phyloP scores from a whole-genome alignment of 225 moss, liverwort and hornwort species.

The Marchantia paleacea region DNA sequence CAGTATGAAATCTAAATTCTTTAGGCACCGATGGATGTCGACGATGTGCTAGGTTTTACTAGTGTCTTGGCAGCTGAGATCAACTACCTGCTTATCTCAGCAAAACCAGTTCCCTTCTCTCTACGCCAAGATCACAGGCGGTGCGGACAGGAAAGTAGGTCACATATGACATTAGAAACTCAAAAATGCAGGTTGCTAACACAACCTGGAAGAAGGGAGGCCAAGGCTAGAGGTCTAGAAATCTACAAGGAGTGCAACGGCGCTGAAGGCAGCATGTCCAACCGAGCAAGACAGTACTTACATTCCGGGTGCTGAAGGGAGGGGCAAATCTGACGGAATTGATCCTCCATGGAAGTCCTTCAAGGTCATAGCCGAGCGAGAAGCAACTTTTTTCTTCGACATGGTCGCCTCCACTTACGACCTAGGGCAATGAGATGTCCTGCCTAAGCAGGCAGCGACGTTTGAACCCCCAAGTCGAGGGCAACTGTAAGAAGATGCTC shows the following conservation, averaged over 20 bases:
- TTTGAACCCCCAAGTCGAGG: conserved; percentile 5
- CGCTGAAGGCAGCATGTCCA: neutral
- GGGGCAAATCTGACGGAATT: conserved; percentile 93
- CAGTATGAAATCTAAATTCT: too few relatives aligned
- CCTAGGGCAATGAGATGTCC: neutral
- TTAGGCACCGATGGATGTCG: too few relatives aligned
- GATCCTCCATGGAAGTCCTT: conserved; percentile 98
- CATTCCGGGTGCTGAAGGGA: conserved; percentile 99
- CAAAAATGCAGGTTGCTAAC: neutral
- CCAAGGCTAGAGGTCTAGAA: neutral
- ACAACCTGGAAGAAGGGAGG: neutral
- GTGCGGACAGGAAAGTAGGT: too few relatives aligned
- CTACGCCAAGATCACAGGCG: too few relatives aligned
- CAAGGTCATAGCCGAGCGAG: conserved; percentile 92
- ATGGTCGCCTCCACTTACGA: conserved; percentile 35
- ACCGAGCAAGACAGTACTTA: conserved; percentile 33
- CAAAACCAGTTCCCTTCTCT: too few relatives aligned
- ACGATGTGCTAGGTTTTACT: too few relatives aligned
- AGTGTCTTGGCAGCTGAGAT: too few relatives aligned
- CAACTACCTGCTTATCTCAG: too few relatives aligned
- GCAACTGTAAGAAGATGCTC: neutral
- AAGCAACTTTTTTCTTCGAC: conserved; percentile 90
- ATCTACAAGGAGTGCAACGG: too few relatives aligned
- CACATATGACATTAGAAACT: too few relatives aligned
- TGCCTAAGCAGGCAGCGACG: conserved; percentile 12